phyloP scores from a whole-genome alignment of 129 eudicot genomes.

The Calendula officinalis region DNA sequence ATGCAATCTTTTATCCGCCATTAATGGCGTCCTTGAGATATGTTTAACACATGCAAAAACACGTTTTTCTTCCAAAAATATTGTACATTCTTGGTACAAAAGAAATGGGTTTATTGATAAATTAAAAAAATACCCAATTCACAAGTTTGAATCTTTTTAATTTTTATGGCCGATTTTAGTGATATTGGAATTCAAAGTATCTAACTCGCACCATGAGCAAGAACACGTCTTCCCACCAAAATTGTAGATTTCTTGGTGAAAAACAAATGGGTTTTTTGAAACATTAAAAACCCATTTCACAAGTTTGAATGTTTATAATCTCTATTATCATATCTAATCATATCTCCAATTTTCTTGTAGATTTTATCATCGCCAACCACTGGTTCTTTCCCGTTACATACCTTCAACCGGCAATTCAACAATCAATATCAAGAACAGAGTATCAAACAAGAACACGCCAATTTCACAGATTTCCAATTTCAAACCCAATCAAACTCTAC shows the following conservation, averaged over 20 bases:
- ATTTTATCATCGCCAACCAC: constrained; percentile 85
- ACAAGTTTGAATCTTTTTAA: background rate
- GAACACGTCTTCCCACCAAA: background rate
- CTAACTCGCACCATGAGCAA: background rate
- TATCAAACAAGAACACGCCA: constrained; percentile 38
- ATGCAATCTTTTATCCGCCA: background rate
- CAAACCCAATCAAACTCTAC: constrained; percentile 34
- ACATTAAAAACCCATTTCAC: background rate
- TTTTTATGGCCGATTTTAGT: background rate
- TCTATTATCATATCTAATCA: background rate
- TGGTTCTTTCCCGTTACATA: constrained; percentile 59
- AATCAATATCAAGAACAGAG: constrained; percentile 34
- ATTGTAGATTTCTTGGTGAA: background rate
- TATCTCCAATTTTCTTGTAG: constrained; percentile 40
- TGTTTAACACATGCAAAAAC: background rate
- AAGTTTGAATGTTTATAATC: background rate
- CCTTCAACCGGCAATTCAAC: constrained; percentile 49
- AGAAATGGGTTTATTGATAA: background rate
- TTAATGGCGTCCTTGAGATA: constrained; percentile 5
- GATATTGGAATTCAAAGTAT: background rate
- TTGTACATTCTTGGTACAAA: background rate
- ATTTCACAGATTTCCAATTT: constrained; percentile 59
- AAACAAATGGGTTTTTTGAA: background rate
- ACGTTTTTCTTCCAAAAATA: background rate
- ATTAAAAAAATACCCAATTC: background rate